These are phyloP conservation scores for Coemansia sp. DNA, from an alignment of 192 early-diverging fungal genomes.

Conservation along the genomic window DNA sequence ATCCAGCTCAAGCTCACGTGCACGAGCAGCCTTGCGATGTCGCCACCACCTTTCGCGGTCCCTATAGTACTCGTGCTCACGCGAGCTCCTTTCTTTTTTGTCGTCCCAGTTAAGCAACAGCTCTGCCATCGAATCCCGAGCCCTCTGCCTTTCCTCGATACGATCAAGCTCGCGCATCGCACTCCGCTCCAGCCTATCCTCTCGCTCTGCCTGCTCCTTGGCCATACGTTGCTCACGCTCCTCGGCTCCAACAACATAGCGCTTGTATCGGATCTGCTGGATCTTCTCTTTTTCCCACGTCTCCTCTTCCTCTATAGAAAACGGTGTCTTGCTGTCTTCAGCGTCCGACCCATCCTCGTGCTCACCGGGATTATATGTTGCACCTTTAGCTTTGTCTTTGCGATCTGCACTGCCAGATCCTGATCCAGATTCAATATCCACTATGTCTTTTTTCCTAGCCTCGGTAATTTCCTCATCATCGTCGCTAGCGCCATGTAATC, in stretches of 20 bases:
- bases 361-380: not conserved
- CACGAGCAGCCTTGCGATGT: constrained; percentile 58
- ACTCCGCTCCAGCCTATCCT: constrained; percentile 22
- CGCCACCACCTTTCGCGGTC: constrained; percentile 79
- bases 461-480: not conserved
- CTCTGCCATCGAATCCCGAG: constrained; percentile 11
- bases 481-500: not conserved
- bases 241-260: constrained; percentile 23
- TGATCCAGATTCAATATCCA: not conserved
- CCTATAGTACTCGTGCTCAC: constrained; percentile 71
- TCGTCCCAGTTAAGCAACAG: constrained; percentile 49
- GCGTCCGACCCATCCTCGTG: not conserved
- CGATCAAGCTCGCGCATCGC: constrained; percentile 40
- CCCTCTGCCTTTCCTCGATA: constrained; percentile 30
- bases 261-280: constrained; percentile 11
- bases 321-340: constrained; percentile 1
- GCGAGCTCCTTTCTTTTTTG: constrained; percentile 18
- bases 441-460: not conserved
- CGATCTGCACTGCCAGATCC: not conserved
- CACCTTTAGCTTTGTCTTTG: not conserved
- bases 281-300: constrained; percentile 33
- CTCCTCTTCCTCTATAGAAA: constrained; percentile 33
- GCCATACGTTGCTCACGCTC: constrained; percentile 28
- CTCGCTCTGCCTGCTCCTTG: constrained; percentile 27
- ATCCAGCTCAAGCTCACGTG: constrained; percentile 71